phyloP scores from a whole-genome alignment of 1,284 basidiomycete species.

The Leccinum solheimii region DNA sequence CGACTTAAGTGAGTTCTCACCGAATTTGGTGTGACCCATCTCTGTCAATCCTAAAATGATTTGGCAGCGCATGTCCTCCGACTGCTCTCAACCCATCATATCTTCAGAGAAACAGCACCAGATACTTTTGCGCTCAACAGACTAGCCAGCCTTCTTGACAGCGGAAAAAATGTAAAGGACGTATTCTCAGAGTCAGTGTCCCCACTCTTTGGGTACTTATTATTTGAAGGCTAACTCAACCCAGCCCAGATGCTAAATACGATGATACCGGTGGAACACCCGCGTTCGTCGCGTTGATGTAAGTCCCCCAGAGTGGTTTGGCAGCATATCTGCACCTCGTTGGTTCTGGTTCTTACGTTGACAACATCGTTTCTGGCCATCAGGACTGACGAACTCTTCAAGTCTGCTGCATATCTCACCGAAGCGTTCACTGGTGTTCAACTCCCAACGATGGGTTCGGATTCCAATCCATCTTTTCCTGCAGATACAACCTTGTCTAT shows the following conservation, averaged over 20 bases:
- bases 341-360: slow-evolving; percentile 2
- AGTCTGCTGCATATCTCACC: slow-evolving; percentile 66
- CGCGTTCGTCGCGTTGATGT: slow-evolving; percentile 69
- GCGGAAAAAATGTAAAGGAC: slow-evolving; percentile 49
- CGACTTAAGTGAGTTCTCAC: slow-evolving; percentile 21
- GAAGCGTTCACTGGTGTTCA: slow-evolving; percentile 49
- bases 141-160: slow-evolving; percentile 64
- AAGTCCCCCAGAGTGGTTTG: slow-evolving; percentile 23
- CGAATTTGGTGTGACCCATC: not conserved
- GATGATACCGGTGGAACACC: slow-evolving; percentile 59
- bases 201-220: not conserved
- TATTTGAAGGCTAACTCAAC: slow-evolving; percentile 4
- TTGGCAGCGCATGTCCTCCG: slow-evolving; percentile 44
- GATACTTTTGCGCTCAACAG: slow-evolving; percentile 70
- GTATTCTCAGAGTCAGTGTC: slow-evolving; percentile 34
- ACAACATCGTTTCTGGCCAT: slow-evolving; percentile 4
- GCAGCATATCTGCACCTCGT: not conserved
- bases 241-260: slow-evolving; percentile 60
- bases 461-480: slow-evolving; percentile 27
- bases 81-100: slow-evolving; percentile 70
- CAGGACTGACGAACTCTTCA: slow-evolving; percentile 72
- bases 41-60: not conserved
- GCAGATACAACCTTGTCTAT: not conserved
- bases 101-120: slow-evolving; percentile 61
- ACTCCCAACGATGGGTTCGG: slow-evolving; percentile 27